Conservation (phyloP, 257 asterid species). For the Solanum tacnaense region DNA sequence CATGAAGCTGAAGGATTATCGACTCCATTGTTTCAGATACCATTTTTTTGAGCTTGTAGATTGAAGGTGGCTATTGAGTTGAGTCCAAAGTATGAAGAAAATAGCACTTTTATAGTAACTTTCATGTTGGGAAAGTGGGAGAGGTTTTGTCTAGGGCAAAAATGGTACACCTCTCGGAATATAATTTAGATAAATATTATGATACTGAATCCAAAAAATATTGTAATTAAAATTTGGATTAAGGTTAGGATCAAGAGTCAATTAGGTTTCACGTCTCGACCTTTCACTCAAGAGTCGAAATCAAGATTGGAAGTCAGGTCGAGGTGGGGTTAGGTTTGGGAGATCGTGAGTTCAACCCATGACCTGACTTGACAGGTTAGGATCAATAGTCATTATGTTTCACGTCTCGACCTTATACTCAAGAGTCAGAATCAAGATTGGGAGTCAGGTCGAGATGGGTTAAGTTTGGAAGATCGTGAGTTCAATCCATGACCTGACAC, state of each 20-base stretch:
- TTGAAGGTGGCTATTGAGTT: background rate
- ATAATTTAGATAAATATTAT: background rate
- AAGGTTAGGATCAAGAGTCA: background rate
- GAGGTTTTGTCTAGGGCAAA: background rate
- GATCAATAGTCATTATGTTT: background rate
- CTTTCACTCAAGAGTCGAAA: background rate
- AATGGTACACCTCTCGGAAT: background rate
- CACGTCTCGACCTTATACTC: too few species aligned
- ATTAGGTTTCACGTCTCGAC: too few species aligned
- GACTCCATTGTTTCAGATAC: slow-evolving; percentile 49
- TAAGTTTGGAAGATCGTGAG: background rate
- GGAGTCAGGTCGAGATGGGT: too few species aligned
- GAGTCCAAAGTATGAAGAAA: background rate
- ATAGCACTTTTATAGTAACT: background rate
- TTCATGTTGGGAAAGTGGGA: background rate
- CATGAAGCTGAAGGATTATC: slow-evolving; percentile 71
- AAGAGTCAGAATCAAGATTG: background rate
- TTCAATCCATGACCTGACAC: background rate
- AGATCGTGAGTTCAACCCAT: background rate
- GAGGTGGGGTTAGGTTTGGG: background rate
- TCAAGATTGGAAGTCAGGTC: too few species aligned
- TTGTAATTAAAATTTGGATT: fast-evolving
- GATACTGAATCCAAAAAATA: fast-evolving
- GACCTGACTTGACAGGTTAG: background rate
- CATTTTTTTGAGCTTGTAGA: background rate